A percentile compares a stretch with the other conserved stretches of the same genome.
Conservation (phyloP, 23 red algal genomes). For the Gracilaria vermiculophylla region DNA sequence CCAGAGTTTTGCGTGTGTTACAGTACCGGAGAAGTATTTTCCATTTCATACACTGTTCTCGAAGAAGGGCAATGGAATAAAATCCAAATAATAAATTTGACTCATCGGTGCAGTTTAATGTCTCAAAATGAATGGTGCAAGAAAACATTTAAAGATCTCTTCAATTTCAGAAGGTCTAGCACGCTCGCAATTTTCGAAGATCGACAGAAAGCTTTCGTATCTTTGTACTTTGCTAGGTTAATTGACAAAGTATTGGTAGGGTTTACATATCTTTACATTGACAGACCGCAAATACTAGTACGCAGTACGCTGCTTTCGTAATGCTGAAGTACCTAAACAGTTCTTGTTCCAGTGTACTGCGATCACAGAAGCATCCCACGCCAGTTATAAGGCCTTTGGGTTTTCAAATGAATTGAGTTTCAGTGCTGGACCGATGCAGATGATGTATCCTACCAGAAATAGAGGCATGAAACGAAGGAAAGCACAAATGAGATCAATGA, state of each 20-base stretch:
- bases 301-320: background rate
- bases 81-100: too few species aligned
- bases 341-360: background rate
- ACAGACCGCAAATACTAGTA: background rate
- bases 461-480: background rate
- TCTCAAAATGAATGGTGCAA: too few species aligned
- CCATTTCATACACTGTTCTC: too few species aligned
- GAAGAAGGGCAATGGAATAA: too few species aligned
- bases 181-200: too few species aligned
- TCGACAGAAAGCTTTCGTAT: too few species aligned
- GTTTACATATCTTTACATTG: constrained; percentile 13
- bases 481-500: background rate
- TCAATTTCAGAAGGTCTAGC: too few species aligned
- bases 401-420: background rate
- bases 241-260: background rate
- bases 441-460: background rate
- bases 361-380: background rate
- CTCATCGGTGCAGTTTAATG: too few species aligned
- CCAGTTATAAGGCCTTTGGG: background rate
- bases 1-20: too few species aligned
- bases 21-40: too few species aligned
- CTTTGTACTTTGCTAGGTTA: too few species aligned
- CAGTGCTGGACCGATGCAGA: background rate
- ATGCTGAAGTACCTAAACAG: background rate
- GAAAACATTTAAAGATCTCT: too few species aligned